A percentile compares a stretch with the other conserved stretches of the same genome.
Evolutionary conservation across 306 rosid species (phyloP).

Genomic region (Crataegus laevigata): DNA sequence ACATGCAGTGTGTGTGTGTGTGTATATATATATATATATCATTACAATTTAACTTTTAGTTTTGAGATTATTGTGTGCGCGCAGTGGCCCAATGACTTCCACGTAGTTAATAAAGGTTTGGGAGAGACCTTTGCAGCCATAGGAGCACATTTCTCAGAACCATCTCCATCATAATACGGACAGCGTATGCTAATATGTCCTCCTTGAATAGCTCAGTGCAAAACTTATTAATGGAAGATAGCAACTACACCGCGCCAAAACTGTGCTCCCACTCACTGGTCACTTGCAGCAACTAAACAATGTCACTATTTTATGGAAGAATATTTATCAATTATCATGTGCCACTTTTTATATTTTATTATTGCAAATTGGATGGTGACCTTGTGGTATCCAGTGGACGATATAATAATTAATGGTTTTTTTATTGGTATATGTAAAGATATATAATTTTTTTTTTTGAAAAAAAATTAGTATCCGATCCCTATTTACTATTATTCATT

Average conservation of each 20-base stretch:
- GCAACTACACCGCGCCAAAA: neutral
- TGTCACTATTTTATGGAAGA: neutral
- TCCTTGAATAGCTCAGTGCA: neutral
- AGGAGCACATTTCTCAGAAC: neutral
- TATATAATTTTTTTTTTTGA: too few species aligned
- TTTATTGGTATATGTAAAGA: too few species aligned
- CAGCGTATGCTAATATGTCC: neutral
- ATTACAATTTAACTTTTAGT: neutral
- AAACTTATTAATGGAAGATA: neutral
- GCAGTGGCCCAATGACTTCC: neutral
- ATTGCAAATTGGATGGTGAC: neutral
- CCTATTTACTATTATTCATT: too few species aligned
- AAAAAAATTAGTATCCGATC: too few species aligned
- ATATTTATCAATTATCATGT: neutral
- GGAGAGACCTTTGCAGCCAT: neutral
- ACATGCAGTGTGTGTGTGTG: too few species aligned
- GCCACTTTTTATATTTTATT: neutral
- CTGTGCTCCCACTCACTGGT: neutral
- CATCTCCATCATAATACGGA: neutral
- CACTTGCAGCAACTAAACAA: neutral
- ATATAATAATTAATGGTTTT: neutral
- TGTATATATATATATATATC: too few species aligned
- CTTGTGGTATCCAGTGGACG: neutral
- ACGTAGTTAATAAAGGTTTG: neutral
- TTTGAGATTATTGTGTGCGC: neutral